Evolutionary conservation across 139 green algal genomes (phyloP).

Genomic region (Bryopsis sp.): DNA sequence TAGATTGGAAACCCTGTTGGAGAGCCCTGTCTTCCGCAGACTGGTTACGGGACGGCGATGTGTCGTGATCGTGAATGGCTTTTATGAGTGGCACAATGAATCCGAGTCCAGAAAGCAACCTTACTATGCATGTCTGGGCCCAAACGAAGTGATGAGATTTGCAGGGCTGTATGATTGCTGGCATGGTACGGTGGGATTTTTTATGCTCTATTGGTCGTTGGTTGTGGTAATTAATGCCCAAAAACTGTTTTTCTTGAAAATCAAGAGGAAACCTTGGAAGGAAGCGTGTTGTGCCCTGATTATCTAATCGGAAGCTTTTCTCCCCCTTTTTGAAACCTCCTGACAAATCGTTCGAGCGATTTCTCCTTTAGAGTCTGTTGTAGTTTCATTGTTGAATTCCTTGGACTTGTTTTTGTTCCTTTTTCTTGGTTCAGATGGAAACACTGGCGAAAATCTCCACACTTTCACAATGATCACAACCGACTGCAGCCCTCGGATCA

Average conservation of each 20-base stretch:
- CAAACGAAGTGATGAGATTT: constrained; percentile 7
- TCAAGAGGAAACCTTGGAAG: too few relatives aligned
- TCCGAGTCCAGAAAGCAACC: constrained; percentile 56
- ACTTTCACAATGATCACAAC: constrained; percentile 72
- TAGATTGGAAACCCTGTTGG: constrained; percentile 39
- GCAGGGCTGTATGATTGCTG: constrained; percentile 11
- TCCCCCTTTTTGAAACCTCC: too few relatives aligned
- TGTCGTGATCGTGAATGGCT: constrained; percentile 60
- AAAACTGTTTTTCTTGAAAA: too few relatives aligned
- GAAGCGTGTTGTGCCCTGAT: too few relatives aligned
- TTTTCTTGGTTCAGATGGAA: background rate
- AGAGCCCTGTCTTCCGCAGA: constrained; percentile 57
- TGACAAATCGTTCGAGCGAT: background rate
- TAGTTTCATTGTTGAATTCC: background rate
- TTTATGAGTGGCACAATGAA: constrained; percentile 76
- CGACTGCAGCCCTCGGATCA: constrained; percentile 31
- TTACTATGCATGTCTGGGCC: constrained; percentile 48
- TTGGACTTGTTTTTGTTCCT: background rate
- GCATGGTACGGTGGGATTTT: background rate
- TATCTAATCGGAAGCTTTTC: too few relatives aligned
- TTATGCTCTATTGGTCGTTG: background rate
- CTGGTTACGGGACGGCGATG: constrained; percentile 46
- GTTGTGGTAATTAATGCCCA: background rate
- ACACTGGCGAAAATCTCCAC: constrained; percentile 24
- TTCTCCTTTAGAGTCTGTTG: background rate